phyloP scores from a whole-genome alignment of 139 green algal genomes.

The Protoeuglena noctilucae region DNA sequence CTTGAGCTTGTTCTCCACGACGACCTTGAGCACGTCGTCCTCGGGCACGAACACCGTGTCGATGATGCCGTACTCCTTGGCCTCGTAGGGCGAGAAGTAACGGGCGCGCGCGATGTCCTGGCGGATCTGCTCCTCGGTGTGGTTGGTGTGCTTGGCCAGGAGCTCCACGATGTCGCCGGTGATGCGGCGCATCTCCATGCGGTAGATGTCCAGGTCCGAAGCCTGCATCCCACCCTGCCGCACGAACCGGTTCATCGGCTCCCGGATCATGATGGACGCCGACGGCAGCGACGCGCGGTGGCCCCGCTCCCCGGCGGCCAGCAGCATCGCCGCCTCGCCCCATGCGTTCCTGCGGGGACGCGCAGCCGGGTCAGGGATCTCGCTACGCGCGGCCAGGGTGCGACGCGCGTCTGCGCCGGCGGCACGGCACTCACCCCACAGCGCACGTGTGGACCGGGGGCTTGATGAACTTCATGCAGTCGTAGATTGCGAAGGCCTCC shows the following conservation, averaged over 20 bases:
- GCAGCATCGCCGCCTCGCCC: slow-evolving; percentile 89
- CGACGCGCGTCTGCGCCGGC: too few species aligned
- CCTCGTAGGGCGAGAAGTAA: slow-evolving; percentile 86
- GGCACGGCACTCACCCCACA: neutral
- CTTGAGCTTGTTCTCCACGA: neutral
- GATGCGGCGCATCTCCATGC: slow-evolving; percentile 75
- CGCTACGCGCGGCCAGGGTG: too few species aligned
- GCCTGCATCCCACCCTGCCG: slow-evolving; percentile 66
- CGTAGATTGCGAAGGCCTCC: slow-evolving; percentile 95
- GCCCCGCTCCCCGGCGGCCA: slow-evolving; percentile 73
- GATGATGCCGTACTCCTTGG: slow-evolving; percentile 82
- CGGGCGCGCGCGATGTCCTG: slow-evolving; percentile 64
- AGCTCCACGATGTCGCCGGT: slow-evolving; percentile 64
- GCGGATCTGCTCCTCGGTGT: slow-evolving; percentile 61
- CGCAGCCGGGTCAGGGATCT: too few species aligned
- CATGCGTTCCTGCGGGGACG: slow-evolving; percentile 88
- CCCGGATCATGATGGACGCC: slow-evolving; percentile 89
- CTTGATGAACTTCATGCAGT: slow-evolving; percentile 90
- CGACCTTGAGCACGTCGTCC: neutral
- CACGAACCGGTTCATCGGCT: slow-evolving; percentile 76
- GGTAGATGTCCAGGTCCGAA: slow-evolving; percentile 92
- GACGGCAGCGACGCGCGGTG: slow-evolving; percentile 81
- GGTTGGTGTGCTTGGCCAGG: slow-evolving; percentile 57
- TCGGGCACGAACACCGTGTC: slow-evolving; percentile 46
- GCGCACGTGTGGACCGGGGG: slow-evolving; percentile 24